Conservation (phyloP, 768 basidiomycete genomes). For the Stropharia rugosoannulata region DNA sequence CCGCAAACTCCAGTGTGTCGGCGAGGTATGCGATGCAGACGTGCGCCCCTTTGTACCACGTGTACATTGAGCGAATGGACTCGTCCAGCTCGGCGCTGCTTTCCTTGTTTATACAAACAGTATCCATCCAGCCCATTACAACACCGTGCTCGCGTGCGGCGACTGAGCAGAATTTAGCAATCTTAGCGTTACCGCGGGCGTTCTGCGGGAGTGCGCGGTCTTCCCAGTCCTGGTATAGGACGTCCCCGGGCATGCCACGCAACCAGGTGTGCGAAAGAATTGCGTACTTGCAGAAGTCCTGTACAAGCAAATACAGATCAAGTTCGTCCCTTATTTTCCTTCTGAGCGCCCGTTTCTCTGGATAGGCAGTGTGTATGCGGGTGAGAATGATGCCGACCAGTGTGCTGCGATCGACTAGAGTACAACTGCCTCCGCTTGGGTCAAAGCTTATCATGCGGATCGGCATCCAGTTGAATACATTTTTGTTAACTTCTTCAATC, state of each 20-base stretch:
- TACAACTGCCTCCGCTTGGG: not conserved
- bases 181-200: not conserved
- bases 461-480: not conserved
- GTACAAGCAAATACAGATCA: not conserved
- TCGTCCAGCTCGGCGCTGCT: slow-evolving; percentile 9
- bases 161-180: not conserved
- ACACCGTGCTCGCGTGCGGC: not conserved
- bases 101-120: slow-evolving; percentile 4
- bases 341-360: not conserved
- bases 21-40: slow-evolving; percentile 5
- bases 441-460: not conserved
- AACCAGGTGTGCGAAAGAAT: slow-evolving; percentile 5
- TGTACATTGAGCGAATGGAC: slow-evolving; percentile 8
- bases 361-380: not conserved
- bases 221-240: not conserved
- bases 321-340: not conserved
- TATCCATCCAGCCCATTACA: slow-evolving; percentile 3
- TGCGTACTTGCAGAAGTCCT: not conserved
- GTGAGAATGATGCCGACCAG: not conserved
- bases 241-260: not conserved
- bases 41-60: not conserved
- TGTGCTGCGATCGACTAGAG: not conserved
- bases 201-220: not conserved
- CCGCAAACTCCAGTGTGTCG: not conserved
- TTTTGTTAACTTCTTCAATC: not conserved